A percentile compares a stretch with the other conserved stretches of the same genome.
Evolutionary conservation across 2,329 filamentous ascomycete species (phyloP).

Genomic region (Tolypocladium guangdongense): DNA sequence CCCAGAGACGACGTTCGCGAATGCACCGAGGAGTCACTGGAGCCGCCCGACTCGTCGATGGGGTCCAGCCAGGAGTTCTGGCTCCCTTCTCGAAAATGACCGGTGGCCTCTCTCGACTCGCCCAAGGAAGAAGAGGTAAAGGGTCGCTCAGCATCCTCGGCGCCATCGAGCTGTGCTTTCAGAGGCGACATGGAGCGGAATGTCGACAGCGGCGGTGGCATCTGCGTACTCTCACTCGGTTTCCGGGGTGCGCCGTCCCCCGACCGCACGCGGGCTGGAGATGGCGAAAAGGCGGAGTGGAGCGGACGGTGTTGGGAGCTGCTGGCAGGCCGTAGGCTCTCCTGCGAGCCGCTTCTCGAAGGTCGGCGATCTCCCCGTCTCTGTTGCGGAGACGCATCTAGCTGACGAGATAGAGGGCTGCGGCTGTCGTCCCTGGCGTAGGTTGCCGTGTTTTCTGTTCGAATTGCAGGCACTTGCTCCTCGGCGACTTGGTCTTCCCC

Average conservation of each 20-base stretch:
- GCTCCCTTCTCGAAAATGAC: constrained; percentile 50
- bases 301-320: constrained; percentile 22
- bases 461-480: constrained; percentile 18
- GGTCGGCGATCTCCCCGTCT: constrained; percentile 9
- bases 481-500: background rate
- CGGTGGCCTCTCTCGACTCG: constrained; percentile 8
- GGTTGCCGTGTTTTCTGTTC: constrained; percentile 41
- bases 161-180: constrained; percentile 11
- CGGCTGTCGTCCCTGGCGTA: constrained; percentile 21
- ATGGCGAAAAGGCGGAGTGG: constrained; percentile 44
- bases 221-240: constrained; percentile 44
- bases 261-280: constrained; percentile 22
- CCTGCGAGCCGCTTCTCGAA: constrained; percentile 11
- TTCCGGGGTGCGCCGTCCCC: constrained; percentile 29
- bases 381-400: constrained; percentile 13
- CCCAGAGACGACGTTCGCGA: constrained; percentile 66
- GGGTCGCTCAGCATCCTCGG: constrained; percentile 3
- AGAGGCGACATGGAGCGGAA: constrained; percentile 40
- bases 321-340: constrained; percentile 13
- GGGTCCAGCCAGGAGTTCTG: constrained; percentile 89
- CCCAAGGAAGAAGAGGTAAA: constrained; percentile 9
- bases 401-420: constrained; percentile 8
- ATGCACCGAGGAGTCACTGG: constrained; percentile 67
- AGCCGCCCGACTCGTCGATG: constrained; percentile 80
- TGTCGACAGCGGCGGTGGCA: constrained; percentile 63